These are phyloP conservation scores for Panicum hallii DNA, from an alignment of 202 grass and related monocot species.

Conservation along the genomic window DNA sequence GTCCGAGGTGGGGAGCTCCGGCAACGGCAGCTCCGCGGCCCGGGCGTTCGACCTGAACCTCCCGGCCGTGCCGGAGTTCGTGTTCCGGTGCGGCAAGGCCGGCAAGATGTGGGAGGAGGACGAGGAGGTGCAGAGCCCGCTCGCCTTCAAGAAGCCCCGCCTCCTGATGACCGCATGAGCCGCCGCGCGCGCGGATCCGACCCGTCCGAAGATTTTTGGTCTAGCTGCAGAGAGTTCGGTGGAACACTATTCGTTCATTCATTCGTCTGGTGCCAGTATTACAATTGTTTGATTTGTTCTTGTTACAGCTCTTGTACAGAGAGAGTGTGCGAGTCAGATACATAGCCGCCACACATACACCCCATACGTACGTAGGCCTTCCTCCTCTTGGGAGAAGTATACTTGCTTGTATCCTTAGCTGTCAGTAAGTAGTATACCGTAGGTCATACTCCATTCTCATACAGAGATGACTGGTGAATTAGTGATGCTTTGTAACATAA, in stretches of 20 bases:
- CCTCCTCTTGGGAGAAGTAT: not conserved
- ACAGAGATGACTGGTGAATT: slow-evolving; percentile 29
- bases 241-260: slow-evolving; percentile 56
- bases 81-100: slow-evolving; percentile 55
- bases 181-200: slow-evolving; percentile 3
- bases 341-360: too few species aligned
- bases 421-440: slow-evolving; percentile 18
- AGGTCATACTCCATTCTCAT: slow-evolving; percentile 27
- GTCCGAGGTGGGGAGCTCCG: slow-evolving; percentile 72
- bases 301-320: slow-evolving; percentile 58
- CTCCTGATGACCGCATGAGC: slow-evolving; percentile 67
- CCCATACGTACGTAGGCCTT: slow-evolving; percentile 14
- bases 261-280: slow-evolving; percentile 35
- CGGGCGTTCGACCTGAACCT: slow-evolving; percentile 91
- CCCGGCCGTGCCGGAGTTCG: slow-evolving; percentile 77
- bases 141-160: slow-evolving; percentile 94
- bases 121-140: slow-evolving; percentile 96
- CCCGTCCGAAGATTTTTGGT: slow-evolving; percentile 52
- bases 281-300: slow-evolving; percentile 50
- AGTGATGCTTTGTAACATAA: slow-evolving; percentile 28
- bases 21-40: slow-evolving; percentile 52
- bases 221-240: slow-evolving; percentile 18
- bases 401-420: slow-evolving; percentile 36
- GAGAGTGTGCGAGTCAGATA: slow-evolving; percentile 14
- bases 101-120: slow-evolving; percentile 64